phyloP scores from a whole-genome alignment of 2,329 filamentous ascomycete species.

The Seiridium unicorne region DNA sequence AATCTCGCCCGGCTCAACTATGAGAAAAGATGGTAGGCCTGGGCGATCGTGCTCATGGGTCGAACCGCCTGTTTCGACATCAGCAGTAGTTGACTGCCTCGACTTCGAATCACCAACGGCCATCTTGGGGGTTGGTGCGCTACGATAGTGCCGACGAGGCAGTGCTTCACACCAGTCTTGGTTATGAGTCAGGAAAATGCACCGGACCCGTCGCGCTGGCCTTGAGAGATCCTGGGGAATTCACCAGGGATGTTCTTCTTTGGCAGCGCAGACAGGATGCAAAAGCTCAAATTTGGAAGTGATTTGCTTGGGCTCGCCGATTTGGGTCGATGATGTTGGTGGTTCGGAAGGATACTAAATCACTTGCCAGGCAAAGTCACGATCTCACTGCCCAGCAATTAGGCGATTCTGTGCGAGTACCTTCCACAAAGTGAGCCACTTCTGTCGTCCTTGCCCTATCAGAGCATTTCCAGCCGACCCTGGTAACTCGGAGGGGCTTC shows the following conservation, averaged over 20 bases:
- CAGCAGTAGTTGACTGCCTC: not conserved
- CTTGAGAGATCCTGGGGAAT: too few species aligned
- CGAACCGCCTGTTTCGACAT: constrained; percentile 7
- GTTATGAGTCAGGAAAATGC: too few species aligned
- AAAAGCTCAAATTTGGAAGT: too few species aligned
- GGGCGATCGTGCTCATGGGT: constrained; percentile 11
- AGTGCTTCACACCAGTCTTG: too few species aligned
- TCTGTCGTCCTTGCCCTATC: not conserved
- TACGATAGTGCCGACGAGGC: not conserved
- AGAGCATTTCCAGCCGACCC: not conserved
- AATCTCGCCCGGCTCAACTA: constrained; percentile 29
- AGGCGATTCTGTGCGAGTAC: not conserved
- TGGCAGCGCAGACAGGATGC: too few species aligned
- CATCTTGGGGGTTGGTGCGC: not conserved
- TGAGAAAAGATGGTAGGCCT: constrained; percentile 21
- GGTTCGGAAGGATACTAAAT: too few species aligned
- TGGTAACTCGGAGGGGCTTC: not conserved
- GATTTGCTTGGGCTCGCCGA: too few species aligned
- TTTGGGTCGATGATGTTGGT: too few species aligned
- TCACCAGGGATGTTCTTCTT: too few species aligned
- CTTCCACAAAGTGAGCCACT: not conserved
- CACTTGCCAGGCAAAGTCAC: too few species aligned
- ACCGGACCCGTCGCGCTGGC: too few species aligned
- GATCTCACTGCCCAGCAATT: not conserved
- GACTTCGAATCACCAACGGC: not conserved